Evolutionary conservation across 2,329 filamentous ascomycete species (phyloP).

Genomic region (Cordyceps cicadae): DNA sequence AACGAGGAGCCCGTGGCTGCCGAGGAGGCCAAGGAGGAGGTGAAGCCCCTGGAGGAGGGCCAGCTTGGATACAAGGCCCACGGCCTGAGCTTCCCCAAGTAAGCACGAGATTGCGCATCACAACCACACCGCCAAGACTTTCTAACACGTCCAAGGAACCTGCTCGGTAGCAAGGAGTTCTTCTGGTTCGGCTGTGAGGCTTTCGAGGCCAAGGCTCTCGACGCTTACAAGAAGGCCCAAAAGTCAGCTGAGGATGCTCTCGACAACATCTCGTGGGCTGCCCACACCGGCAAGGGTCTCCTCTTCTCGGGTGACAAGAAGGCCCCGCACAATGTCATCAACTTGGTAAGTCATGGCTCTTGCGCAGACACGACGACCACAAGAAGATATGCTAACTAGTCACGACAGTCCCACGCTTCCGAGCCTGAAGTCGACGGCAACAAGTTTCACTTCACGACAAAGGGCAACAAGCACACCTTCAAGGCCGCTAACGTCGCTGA

Average conservation of each 20-base stretch:
- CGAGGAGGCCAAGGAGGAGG: conserved; percentile 39
- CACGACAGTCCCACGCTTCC: conserved; percentile 45
- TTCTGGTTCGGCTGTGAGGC: conserved; percentile 78
- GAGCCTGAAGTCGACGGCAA: conserved; percentile 71
- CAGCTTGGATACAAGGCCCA: conserved; percentile 83
- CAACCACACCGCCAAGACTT: not conserved
- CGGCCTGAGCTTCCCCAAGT: conserved; percentile 78
- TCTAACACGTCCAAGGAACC: conserved; percentile 49
- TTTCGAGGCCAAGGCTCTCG: conserved; percentile 64
- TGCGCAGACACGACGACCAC: too few species aligned
- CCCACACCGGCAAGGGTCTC: conserved; percentile 89
- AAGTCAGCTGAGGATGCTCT: conserved; percentile 70
- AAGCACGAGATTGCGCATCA: conserved; percentile 31
- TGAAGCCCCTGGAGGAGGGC: conserved; percentile 72
- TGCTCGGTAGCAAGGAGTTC: conserved; percentile 86
- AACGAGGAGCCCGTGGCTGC: conserved; percentile 33
- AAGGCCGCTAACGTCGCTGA: conserved; percentile 68
- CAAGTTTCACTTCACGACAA: conserved; percentile 80
- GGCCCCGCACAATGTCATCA: conserved; percentile 71
- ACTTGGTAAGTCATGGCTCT: conserved; percentile 54
- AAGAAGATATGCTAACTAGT: conserved; percentile 20
- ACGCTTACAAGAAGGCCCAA: conserved; percentile 75
- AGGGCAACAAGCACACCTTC: conserved; percentile 89
- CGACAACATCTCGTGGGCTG: conserved; percentile 79
- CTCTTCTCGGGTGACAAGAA: conserved; percentile 86